Evolutionary conservation across 805 yeast genomes (phyloP).

Genomic region (Yarrowia sp.): DNA sequence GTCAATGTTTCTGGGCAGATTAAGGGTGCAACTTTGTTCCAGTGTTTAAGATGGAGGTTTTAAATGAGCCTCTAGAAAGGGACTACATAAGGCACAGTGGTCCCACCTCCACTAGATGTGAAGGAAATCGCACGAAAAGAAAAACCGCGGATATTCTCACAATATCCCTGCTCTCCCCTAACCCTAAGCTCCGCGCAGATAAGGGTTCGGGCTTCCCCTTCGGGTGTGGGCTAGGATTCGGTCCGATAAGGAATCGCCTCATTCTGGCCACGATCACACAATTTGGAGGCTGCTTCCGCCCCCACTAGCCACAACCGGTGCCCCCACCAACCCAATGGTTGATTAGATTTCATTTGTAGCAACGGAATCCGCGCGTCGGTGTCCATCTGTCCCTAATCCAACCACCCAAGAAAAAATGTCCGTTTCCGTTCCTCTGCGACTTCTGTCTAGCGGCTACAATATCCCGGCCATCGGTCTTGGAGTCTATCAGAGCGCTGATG

Average conservation of each 20-base stretch:
- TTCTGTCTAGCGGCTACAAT: conserved; percentile 44
- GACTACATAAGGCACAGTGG: too few species aligned
- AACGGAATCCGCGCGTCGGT: background rate
- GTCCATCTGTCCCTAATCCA: background rate
- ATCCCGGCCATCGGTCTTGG: conserved; percentile 75
- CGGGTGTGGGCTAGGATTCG: background rate
- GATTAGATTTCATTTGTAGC: conserved; percentile 14
- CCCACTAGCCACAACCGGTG: conserved; percentile 1
- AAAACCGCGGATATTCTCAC: too few species aligned
- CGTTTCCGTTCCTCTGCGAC: background rate
- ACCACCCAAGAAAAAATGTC: background rate
- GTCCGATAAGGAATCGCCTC: background rate
- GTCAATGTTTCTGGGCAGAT: background rate
- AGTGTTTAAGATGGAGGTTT: too few species aligned
- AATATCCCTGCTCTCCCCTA: too few species aligned
- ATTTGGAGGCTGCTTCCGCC: background rate
- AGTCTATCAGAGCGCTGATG: conserved; percentile 46
- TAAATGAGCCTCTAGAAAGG: too few species aligned
- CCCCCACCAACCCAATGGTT: conserved; percentile 16
- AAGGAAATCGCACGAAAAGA: too few species aligned
- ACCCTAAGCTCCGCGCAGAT: background rate
- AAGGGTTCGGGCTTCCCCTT: background rate
- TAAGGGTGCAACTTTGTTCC: background rate
- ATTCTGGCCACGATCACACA: background rate
- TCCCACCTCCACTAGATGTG: too few species aligned